Conservation (phyloP, 495 filamentous ascomycete genomes). For the Astrocystis sublimbata region DNA sequence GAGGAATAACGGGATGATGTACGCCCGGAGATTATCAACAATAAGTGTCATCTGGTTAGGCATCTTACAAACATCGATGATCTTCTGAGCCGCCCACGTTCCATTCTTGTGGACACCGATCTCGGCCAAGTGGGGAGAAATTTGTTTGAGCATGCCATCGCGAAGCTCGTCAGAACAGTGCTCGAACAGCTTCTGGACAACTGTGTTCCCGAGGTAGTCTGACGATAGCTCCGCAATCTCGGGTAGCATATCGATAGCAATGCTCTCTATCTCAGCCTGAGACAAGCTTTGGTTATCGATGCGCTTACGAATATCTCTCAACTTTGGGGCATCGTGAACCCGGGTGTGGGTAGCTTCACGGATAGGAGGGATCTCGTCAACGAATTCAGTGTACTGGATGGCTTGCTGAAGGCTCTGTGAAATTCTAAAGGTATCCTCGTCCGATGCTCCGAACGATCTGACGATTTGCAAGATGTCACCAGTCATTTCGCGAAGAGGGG, state of each 20-base stretch:
- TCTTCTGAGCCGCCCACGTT: slow-evolving; percentile 99
- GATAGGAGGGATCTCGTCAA: slow-evolving; percentile 84
- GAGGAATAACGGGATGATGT: slow-evolving; percentile 86
- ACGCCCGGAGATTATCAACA: slow-evolving; percentile 77
- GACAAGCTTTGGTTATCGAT: slow-evolving; percentile 93
- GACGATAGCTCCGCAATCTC: slow-evolving; percentile 94
- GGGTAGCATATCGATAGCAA: slow-evolving; percentile 87
- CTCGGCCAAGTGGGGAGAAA: slow-evolving; percentile 88
- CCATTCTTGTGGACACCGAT: slow-evolving; percentile 99
- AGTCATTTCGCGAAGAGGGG: slow-evolving; percentile 72
- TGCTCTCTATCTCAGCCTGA: slow-evolving; percentile 84
- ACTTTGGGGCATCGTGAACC: slow-evolving; percentile 90
- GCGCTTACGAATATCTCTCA: slow-evolving; percentile 93
- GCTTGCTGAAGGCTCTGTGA: slow-evolving; percentile 70
- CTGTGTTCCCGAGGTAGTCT: slow-evolving; percentile 96
- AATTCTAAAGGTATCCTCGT: slow-evolving; percentile 77
- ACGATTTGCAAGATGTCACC: slow-evolving; percentile 85
- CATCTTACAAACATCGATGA: slow-evolving; percentile 91
- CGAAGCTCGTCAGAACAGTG: slow-evolving; percentile 88
- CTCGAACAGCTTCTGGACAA: slow-evolving; percentile 98
- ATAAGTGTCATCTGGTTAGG: slow-evolving; percentile 82
- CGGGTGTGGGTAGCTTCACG: slow-evolving; percentile 87
- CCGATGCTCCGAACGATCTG: slow-evolving; percentile 79
- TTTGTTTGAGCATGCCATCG: slow-evolving; percentile 86
- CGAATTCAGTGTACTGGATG: slow-evolving; percentile 69